phyloP scores from a whole-genome alignment of 108 stramenopile genomes.

The Cyclotella choctawhatcheeana region DNA sequence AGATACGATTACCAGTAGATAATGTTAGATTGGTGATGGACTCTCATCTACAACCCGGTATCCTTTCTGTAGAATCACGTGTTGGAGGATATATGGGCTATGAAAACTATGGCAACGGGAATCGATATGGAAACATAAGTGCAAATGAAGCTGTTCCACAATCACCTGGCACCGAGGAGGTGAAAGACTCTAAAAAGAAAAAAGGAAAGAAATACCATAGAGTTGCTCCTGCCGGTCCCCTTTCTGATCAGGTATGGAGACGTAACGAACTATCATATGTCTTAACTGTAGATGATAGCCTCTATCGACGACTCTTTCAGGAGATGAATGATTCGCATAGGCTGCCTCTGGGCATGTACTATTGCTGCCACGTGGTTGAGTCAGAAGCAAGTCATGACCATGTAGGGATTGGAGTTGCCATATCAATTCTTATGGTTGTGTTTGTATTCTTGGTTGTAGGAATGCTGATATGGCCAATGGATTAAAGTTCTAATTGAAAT shows the following conservation, averaged over 20 bases:
- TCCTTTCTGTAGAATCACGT: constrained; percentile 43
- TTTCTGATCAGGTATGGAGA: constrained; percentile 15
- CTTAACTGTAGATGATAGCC: constrained; percentile 54
- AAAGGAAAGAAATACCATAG: constrained; percentile 1
- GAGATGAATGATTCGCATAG: constrained; percentile 55
- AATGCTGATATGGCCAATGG: constrained; percentile 39
- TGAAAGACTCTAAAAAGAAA: neutral
- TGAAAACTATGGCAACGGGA: constrained; percentile 17
- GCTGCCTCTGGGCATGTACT: constrained; percentile 69
- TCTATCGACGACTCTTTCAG: constrained; percentile 58
- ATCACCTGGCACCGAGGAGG: neutral
- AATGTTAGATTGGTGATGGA: constrained; percentile 53
- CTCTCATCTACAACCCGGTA: constrained; percentile 39
- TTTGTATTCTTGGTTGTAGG: constrained; percentile 34
- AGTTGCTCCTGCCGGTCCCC: neutral
- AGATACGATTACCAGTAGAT: constrained; percentile 47
- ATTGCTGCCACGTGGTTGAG: constrained; percentile 73
- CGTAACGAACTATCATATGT: constrained; percentile 54
- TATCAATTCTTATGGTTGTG: constrained; percentile 30
- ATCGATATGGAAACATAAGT: neutral
- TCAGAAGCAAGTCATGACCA: constrained; percentile 56
- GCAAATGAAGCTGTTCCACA: neutral
- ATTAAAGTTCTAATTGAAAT: no score
- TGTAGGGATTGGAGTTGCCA: constrained; percentile 68
- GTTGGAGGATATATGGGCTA: constrained; percentile 26